A percentile compares a stretch with the other conserved stretches of the same genome.
Conservation (phyloP, 148 eudicot species). For the Suaeda aralocaspica region DNA sequence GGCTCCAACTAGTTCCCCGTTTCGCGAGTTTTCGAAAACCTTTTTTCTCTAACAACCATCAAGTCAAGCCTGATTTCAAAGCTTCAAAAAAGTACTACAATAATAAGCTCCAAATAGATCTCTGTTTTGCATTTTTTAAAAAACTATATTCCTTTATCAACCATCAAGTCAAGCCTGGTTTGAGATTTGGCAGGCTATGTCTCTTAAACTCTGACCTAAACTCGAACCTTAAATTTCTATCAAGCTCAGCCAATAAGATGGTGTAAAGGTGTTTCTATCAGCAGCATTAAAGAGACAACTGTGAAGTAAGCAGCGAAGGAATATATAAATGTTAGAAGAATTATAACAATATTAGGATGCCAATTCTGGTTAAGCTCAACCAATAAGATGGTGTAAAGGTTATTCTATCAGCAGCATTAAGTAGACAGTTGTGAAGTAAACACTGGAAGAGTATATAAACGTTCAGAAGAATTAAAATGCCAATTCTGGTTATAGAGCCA, state of each 20-base stretch:
- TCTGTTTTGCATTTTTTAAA: no score
- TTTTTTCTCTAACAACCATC: not conserved
- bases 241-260: not conserved
- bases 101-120: no score
- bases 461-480: not conserved
- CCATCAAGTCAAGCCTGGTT: no score
- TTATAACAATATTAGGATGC: no score
- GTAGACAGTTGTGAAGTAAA: not conserved
- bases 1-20: not conserved
- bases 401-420: not conserved
- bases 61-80: not conserved
- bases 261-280: not conserved
- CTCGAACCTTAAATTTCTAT: not conserved
- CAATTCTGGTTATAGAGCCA: not conserved
- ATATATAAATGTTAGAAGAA: no score
- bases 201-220: not conserved
- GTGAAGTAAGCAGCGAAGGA: not conserved
- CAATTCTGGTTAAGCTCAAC: not conserved
- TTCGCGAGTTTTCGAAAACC: not conserved
- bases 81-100: no score
- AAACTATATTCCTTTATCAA: no score
- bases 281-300: not conserved
- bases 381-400: not conserved
- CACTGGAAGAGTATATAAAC: no score
- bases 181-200: no score